Evolutionary conservation across 2,329 filamentous ascomycete genomes (phyloP).

Genomic region (Decorospora gaudefroyi): DNA sequence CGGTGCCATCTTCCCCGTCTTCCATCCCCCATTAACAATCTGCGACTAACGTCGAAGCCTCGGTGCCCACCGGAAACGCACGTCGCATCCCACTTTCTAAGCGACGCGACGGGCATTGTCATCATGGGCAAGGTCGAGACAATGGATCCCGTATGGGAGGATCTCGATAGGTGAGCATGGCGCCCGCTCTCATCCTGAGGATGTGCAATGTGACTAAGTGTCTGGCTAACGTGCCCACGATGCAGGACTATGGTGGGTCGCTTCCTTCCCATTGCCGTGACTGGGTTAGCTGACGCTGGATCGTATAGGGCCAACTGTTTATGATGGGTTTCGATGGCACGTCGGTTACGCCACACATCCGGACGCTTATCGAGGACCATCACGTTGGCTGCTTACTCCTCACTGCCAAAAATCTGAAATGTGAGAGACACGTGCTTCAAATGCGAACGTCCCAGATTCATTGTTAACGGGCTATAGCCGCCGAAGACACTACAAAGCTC

Average conservation of each 20-base stretch:
- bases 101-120: conserved; percentile 55
- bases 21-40: conserved; percentile 38
- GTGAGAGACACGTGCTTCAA: conserved; percentile 54
- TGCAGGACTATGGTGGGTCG: conserved; percentile 53
- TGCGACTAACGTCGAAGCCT: conserved; percentile 43
- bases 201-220: conserved; percentile 33
- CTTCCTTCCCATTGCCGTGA: conserved; percentile 16
- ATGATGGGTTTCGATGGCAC: conserved; percentile 88
- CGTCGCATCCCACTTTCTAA: conserved; percentile 27
- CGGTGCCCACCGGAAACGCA: conserved; percentile 32
- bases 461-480: conserved; percentile 64
- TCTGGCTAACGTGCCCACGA: conserved; percentile 44
- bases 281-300: conserved; percentile 36
- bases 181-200: conserved; percentile 25
- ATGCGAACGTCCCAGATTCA: conserved; percentile 10
- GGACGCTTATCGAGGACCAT: conserved; percentile 76
- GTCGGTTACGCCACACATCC: conserved; percentile 80
- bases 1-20: conserved; percentile 42
- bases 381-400: conserved; percentile 87
- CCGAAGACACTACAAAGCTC: conserved; percentile 83
- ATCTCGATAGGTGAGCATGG: conserved; percentile 70
- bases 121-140: conserved; percentile 53
- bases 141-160: conserved; percentile 65
- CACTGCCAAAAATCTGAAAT: conserved; percentile 83
- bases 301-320: conserved; percentile 74